Percentiles rank a stretch among this genome's conserved stretches.
These are phyloP conservation scores for Rhodotorula sp. DNA, from an alignment of 1,284 basidiomycete genomes.

Conservation along the genomic window DNA sequence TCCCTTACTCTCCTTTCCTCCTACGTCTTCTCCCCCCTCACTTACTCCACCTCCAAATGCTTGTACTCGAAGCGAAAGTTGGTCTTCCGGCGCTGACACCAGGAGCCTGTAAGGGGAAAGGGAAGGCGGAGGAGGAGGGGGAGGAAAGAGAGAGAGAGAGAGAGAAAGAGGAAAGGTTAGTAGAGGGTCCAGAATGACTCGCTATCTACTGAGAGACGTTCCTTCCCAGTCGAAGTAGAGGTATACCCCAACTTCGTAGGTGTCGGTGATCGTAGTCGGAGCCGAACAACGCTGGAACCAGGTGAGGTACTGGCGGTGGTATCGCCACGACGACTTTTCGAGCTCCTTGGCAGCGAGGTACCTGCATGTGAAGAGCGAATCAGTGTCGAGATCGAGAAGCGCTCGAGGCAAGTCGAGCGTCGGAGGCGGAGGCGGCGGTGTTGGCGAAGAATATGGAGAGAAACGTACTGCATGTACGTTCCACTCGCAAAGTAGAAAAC, in stretches of 20 bases:
- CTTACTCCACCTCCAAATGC: constrained; percentile 15
- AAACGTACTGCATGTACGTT: constrained; percentile 44
- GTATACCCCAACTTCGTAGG: constrained; percentile 94
- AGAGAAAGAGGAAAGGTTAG: background rate
- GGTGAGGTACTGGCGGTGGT: constrained; percentile 98
- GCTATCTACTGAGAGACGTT: background rate
- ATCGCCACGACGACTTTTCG: constrained; percentile 97
- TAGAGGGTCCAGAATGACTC: background rate
- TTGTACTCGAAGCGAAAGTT: constrained; percentile 81
- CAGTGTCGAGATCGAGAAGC: constrained; percentile 12
- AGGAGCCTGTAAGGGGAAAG: constrained; percentile 50
- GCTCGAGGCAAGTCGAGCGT: background rate
- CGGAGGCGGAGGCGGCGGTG: too few relatives aligned
- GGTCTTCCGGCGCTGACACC: constrained; percentile 97
- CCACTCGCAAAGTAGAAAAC: constrained; percentile 88
- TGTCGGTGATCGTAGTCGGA: constrained; percentile 98
- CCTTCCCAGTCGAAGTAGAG: constrained; percentile 36
- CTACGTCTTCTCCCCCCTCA: background rate
- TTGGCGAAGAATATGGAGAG: background rate
- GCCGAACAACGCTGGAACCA: constrained; percentile 99
- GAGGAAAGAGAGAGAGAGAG: background rate
- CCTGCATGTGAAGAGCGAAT: constrained; percentile 52
- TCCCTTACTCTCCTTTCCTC: too few relatives aligned
- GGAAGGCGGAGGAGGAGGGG: background rate
- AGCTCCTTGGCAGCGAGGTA: constrained; percentile 95